phyloP scores from a whole-genome alignment of 2,329 filamentous ascomycete genomes.

The Fusarium chaquense region DNA sequence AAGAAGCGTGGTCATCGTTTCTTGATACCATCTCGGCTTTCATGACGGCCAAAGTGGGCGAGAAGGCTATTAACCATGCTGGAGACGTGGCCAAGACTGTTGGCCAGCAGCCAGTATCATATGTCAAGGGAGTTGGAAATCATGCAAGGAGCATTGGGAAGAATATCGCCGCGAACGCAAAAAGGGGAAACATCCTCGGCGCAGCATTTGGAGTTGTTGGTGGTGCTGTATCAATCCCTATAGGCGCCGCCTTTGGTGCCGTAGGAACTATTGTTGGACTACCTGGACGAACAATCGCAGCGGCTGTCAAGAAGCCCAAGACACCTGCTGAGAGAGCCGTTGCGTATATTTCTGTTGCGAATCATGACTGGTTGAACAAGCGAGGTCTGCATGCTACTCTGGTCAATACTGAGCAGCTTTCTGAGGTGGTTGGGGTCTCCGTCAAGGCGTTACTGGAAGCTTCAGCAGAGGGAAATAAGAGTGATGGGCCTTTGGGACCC shows the following conservation, averaged over 20 bases:
- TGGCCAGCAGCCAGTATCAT: constrained; percentile 51
- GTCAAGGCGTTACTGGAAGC: constrained; percentile 58
- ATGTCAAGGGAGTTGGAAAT: constrained; percentile 53
- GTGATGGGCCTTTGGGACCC: constrained; percentile 31
- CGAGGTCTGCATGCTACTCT: constrained; percentile 55
- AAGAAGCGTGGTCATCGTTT: constrained; percentile 53
- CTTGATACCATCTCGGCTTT: constrained; percentile 60
- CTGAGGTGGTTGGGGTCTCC: constrained; percentile 45
- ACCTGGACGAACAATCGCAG: constrained; percentile 51
- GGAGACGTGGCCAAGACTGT: constrained; percentile 56
- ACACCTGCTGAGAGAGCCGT: constrained; percentile 57
- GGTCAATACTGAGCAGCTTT: constrained; percentile 51
- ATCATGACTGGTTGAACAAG: constrained; percentile 57
- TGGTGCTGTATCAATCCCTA: constrained; percentile 55
- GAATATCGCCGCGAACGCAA: constrained; percentile 52
- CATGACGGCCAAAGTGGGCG: constrained; percentile 58
- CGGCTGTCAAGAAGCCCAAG: constrained; percentile 54
- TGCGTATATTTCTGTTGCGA: constrained; percentile 58
- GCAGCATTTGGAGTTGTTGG: constrained; percentile 53
- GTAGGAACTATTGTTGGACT: constrained; percentile 53
- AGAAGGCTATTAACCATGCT: constrained; percentile 58
- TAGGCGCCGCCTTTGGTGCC: constrained; percentile 54
- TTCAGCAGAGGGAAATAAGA: constrained; percentile 43
- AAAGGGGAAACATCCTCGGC: constrained; percentile 56
- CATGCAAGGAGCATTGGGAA: constrained; percentile 55